Percentiles rank a stretch among this genome's conserved stretches.
These are phyloP conservation scores for Albugo laibachii DNA, from an alignment of 352 stramenopile genomes.

Conservation along the genomic window DNA sequence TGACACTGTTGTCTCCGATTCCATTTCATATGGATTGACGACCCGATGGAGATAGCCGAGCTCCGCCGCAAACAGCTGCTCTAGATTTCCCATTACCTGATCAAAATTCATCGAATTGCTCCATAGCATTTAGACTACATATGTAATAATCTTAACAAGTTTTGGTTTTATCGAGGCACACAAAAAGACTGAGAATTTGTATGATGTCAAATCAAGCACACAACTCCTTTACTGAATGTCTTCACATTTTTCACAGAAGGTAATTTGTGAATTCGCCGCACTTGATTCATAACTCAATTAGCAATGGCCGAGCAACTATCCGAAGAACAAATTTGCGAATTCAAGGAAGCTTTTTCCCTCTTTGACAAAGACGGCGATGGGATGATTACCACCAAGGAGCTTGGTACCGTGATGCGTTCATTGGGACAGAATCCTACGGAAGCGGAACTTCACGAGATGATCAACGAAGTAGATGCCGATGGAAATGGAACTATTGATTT, in stretches of 20 bases:
- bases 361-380: constrained; percentile 98
- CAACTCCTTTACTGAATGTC: constrained; percentile 1
- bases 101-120: too few species aligned
- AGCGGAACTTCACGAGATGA: constrained; percentile 97
- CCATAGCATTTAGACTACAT: too few species aligned
- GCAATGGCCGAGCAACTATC: constrained; percentile 77
- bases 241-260: background rate
- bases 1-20: too few species aligned
- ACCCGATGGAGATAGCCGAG: too few species aligned
- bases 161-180: constrained; percentile 2
- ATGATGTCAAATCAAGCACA: constrained; percentile 6
- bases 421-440: constrained; percentile 97
- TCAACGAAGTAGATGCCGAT: constrained; percentile 98
- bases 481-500: constrained; percentile 99
- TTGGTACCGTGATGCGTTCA: constrained; percentile 97
- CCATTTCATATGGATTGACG: too few species aligned
- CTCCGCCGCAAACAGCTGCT: too few species aligned
- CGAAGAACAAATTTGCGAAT: constrained; percentile 97
- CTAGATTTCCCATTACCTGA: too few species aligned
- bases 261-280: constrained; percentile 48
- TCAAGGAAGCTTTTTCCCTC: constrained; percentile 99
- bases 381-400: constrained; percentile 98
- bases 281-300: constrained; percentile 16
- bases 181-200: constrained; percentile 8
- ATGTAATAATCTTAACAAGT: too few species aligned